Evolutionary conservation across 495 filamentous ascomycete species (phyloP), one percentile per base, ranked within the genome.

Genomic region (Podospora didyma): DNA sequence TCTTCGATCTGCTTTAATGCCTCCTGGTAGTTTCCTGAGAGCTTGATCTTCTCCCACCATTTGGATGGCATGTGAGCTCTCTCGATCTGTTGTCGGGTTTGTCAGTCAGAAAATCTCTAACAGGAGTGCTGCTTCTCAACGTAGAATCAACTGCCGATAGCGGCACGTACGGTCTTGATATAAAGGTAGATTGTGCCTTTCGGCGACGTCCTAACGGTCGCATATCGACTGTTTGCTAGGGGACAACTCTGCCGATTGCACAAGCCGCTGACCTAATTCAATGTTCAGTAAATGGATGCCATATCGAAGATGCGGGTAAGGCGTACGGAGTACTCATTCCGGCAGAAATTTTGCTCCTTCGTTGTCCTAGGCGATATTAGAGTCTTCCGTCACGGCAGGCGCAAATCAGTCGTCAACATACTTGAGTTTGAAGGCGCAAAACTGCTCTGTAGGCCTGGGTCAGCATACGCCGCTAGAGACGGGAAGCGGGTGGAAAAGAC

Each of bases 361-460:
- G 90, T 90, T 7, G 91, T 96, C 77, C 89, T 68, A 37, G 1
- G 2, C 12, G 0, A 34, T 88, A 61, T 55, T 65, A 46, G 62
- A 59, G 46, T 60, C 47, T 64, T 62, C 59, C 57, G 26, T 31
- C 51, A 50, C 28, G 59, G 52, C 39, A 53, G 47, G 20, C 31
- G 44, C 46, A 52, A 48, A 12, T 74, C 81, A 6, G 17, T 16
- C 24, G 49, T 35, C 17, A 31, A 34, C 58, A 69, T 75, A 94
- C 89, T 97, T 97, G 58, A 97, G 79, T 65, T 97, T 97, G 77
- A 92, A 97, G 47, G 89, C 86, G 75, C 94, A 98, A 70, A 97
- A 96, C 72, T 96, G 90, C 73, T 97, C 67, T 69, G 58, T 41
- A 86, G 17, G 56, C 14, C 46, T 26, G 22, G 16, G 58, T 67